phyloP scores from a whole-genome alignment of 345 rosid species.

The Salix udensis region DNA sequence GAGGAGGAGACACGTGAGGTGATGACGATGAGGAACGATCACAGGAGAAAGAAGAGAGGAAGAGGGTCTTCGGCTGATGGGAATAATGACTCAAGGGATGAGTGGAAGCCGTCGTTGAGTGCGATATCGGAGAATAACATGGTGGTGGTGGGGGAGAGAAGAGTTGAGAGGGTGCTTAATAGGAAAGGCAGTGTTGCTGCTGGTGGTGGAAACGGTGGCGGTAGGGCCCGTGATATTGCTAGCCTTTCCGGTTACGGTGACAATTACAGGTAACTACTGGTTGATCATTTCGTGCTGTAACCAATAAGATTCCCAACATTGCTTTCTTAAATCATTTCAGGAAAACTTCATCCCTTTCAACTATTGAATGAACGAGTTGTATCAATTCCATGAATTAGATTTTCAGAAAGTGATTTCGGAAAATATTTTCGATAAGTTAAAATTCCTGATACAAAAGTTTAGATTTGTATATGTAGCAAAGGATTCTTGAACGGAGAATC shows the following conservation, averaged over 20 bases:
- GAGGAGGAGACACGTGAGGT: conserved; percentile 30
- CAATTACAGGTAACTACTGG: conserved; percentile 31
- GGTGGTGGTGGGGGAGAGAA: conserved; percentile 9
- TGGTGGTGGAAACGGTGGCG: not conserved
- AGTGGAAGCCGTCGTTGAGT: conserved; percentile 64
- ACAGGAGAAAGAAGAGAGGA: conserved; percentile 19
- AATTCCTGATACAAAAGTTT: not conserved
- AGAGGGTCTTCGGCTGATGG: not conserved
- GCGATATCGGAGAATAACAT: conserved; percentile 57
- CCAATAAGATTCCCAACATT: not conserved
- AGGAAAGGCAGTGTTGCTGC: conserved; percentile 7
- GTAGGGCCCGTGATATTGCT: conserved; percentile 20
- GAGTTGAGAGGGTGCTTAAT: conserved; percentile 10
- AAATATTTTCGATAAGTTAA: no score
- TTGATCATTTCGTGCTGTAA: not conserved
- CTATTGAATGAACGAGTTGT: no score
- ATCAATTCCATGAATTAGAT: no score
- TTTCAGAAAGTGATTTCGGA: no score
- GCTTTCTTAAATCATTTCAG: not conserved
- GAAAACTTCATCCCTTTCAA: not conserved
- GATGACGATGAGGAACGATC: conserved; percentile 4
- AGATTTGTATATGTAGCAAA: not conserved
- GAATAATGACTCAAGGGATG: conserved; percentile 10
- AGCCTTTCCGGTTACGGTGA: conserved; percentile 32
- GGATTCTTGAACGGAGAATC: not conserved